Evolutionary conservation across 768 basidiomycete genomes (phyloP).

Genomic region (Leccinum imitatum): DNA sequence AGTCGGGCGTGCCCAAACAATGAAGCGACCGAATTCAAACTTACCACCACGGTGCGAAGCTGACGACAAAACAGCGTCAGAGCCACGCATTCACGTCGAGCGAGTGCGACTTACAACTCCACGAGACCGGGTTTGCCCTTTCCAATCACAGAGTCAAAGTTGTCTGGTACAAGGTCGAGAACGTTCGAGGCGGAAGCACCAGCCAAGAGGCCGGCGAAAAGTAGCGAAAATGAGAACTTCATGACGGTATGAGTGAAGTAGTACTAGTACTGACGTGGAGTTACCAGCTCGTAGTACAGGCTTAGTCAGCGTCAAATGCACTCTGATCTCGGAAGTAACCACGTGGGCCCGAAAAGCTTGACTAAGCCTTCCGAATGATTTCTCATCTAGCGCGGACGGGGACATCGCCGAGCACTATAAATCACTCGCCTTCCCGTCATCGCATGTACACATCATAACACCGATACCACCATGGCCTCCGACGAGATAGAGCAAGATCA

Average conservation of each 20-base stretch:
- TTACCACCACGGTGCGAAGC: constrained; percentile 90
- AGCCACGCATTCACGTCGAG: background rate
- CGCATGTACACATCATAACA: constrained; percentile 1
- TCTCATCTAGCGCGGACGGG: constrained; percentile 18
- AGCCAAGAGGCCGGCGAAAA: constrained; percentile 56
- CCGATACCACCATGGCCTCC: constrained; percentile 24
- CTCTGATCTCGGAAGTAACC: background rate
- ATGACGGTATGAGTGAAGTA: constrained; percentile 39
- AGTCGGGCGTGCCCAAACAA: background rate
- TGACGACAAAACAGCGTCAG: constrained; percentile 28
- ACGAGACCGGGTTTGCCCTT: constrained; percentile 82
- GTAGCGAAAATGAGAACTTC: constrained; percentile 55
- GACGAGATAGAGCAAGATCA: constrained; percentile 39
- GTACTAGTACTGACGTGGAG: constrained; percentile 37
- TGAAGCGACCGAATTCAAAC: constrained; percentile 21
- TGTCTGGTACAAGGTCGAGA: constrained; percentile 68
- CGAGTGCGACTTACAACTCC: constrained; percentile 70
- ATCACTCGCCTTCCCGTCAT: background rate
- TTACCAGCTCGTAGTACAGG: background rate
- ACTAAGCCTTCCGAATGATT: constrained; percentile 23
- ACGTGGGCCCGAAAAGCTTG: background rate
- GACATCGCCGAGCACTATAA: background rate
- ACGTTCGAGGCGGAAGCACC: constrained; percentile 76
- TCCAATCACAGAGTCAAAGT: constrained; percentile 76
- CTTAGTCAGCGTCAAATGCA: constrained; percentile 25